phyloP scores from a whole-genome alignment of 169 alveolate genomes.

The Toxoplasma gondii region DNA sequence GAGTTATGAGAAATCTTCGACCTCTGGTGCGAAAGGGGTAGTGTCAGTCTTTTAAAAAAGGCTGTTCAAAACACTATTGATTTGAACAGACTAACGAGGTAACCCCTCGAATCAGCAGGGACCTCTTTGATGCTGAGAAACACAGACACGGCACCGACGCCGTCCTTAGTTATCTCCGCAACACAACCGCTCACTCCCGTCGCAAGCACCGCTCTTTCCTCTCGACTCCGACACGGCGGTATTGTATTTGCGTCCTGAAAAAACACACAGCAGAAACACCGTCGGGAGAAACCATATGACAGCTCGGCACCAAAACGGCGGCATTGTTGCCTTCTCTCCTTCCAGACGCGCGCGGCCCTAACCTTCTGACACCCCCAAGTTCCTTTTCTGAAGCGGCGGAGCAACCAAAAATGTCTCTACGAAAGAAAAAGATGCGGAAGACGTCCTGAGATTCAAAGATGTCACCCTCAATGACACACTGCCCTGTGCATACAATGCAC shows the following conservation, averaged over 20 bases:
- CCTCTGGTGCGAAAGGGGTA: not conserved
- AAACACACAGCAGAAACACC: too few relatives aligned
- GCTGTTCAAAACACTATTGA: not conserved
- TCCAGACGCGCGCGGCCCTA: too few relatives aligned
- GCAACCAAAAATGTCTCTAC: not conserved
- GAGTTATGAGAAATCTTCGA: not conserved
- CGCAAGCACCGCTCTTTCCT: not conserved
- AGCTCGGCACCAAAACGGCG: too few relatives aligned
- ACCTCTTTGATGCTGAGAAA: not conserved
- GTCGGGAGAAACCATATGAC: too few relatives aligned
- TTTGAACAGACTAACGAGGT: not conserved
- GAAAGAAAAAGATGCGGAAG: not conserved
- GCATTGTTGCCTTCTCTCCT: too few relatives aligned
- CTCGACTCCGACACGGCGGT: not conserved
- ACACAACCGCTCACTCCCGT: not conserved
- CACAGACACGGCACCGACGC: not conserved
- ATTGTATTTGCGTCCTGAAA: not conserved
- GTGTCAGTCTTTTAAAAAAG: not conserved
- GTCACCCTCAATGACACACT: too few relatives aligned
- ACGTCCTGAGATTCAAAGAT: too few relatives aligned
- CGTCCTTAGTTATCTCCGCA: not conserved
- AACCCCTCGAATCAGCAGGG: not conserved
- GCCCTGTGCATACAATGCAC: too few relatives aligned
- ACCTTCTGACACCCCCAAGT: too few relatives aligned
- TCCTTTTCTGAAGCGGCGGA: too few relatives aligned